Percentiles rank a stretch among this genome's conserved stretches.
Evolutionary conservation across 2,329 filamentous ascomycete species (phyloP).

Genomic region (Salinomyces thailandicus): DNA sequence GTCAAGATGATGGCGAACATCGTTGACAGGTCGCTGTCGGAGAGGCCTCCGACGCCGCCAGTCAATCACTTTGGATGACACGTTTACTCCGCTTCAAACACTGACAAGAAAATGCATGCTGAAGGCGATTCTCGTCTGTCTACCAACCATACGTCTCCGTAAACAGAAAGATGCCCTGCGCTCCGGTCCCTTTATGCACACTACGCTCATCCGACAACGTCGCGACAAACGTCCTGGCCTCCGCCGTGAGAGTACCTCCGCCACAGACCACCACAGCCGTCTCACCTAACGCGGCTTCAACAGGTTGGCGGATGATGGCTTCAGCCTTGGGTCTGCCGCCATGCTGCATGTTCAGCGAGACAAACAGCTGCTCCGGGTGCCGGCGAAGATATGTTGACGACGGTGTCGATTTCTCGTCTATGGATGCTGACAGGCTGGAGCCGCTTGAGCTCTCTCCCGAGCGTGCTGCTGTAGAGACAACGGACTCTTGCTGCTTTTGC

Average conservation of each 20-base stretch:
- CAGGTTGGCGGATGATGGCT: slow-evolving; percentile 42
- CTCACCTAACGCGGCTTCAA: slow-evolving; percentile 52
- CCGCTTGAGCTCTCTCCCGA: slow-evolving; percentile 29
- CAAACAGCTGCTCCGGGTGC: no score
- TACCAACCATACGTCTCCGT: slow-evolving; percentile 47
- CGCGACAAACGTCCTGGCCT: slow-evolving; percentile 46
- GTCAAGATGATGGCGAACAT: no score
- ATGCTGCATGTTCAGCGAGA: slow-evolving; percentile 19
- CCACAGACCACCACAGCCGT: slow-evolving; percentile 55
- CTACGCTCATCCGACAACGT: slow-evolving; percentile 53
- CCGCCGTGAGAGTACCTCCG: slow-evolving; percentile 43
- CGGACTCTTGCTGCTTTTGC: background rate
- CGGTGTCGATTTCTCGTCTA: slow-evolving; percentile 13
- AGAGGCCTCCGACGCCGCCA: no score
- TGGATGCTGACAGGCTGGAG: slow-evolving; percentile 27
- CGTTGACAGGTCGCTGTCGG: no score
- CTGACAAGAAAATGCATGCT: no score
- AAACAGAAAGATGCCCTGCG: slow-evolving; percentile 53
- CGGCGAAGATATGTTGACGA: no score
- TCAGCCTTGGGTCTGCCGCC: slow-evolving; percentile 44
- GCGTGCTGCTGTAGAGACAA: background rate
- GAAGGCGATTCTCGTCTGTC: no score
- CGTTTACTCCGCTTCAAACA: no score
- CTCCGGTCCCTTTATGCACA: slow-evolving; percentile 56
- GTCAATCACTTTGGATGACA: no score